Conservation (phyloP, 768 basidiomycete genomes). For the Leccinellum albellum region DNA sequence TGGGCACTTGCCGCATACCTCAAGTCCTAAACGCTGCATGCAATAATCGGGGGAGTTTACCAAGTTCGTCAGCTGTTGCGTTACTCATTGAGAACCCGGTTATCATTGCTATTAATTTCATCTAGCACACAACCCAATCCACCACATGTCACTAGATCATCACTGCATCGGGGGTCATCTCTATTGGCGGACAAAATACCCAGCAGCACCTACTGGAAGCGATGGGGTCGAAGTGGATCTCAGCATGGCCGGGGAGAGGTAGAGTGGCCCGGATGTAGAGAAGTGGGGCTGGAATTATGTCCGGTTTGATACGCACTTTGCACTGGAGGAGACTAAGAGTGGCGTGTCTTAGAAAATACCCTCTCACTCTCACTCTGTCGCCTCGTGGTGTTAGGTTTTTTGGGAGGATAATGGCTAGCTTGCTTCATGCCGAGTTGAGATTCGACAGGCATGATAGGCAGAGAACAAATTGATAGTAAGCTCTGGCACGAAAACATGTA, state of each 20-base stretch:
- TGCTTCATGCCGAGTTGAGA: neutral
- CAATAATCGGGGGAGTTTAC: too few relatives aligned
- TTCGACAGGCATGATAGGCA: neutral
- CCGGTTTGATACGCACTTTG: neutral
- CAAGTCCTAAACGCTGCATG: too few relatives aligned
- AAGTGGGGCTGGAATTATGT: slow-evolving; percentile 46
- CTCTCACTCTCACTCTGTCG: neutral
- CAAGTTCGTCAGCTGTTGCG: too few relatives aligned
- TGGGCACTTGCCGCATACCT: too few relatives aligned
- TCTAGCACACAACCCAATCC: slow-evolving; percentile 50
- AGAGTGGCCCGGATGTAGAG: slow-evolving; percentile 49
- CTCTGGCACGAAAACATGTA: slow-evolving; percentile 7
- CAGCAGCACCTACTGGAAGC: slow-evolving; percentile 63
- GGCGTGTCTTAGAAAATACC: slow-evolving; percentile 8
- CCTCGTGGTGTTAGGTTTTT: neutral
- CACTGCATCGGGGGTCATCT: slow-evolving; percentile 61
- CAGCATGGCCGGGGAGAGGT: slow-evolving; percentile 49
- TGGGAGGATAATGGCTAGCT: neutral
- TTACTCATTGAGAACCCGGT: slow-evolving; percentile 34
- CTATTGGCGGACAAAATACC: slow-evolving; percentile 42
- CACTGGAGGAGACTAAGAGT: slow-evolving; percentile 7
- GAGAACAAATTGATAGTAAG: neutral
- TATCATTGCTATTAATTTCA: slow-evolving; percentile 46
- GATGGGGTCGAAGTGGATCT: slow-evolving; percentile 59
- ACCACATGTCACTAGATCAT: slow-evolving; percentile 81